Percentiles rank a stretch among this genome's conserved stretches.
These are phyloP conservation scores for Leccinum disarticulatum DNA, from an alignment of 768 basidiomycete species.

Conservation along the genomic window DNA sequence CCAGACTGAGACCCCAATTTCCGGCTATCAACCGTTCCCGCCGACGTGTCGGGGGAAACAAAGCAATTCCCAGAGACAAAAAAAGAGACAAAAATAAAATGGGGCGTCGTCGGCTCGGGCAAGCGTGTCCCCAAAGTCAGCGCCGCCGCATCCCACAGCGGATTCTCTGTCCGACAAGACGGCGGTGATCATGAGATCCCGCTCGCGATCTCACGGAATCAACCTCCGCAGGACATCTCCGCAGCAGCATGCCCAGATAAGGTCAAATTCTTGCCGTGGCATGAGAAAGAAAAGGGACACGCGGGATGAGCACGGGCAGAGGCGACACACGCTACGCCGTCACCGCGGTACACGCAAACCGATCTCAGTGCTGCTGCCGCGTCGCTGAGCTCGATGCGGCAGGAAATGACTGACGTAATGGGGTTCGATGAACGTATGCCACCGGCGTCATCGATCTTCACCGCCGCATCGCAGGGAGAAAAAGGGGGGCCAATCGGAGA, in stretches of 20 bases:
- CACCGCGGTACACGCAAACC: conserved; percentile 19
- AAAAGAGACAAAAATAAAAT: background rate
- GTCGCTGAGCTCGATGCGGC: background rate
- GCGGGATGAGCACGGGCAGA: background rate
- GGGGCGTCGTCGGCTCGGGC: background rate
- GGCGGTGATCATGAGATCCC: conserved; percentile 14
- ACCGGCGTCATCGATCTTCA: conserved; percentile 30
- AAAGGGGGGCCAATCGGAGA: conserved; percentile 14
- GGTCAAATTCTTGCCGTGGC: background rate
- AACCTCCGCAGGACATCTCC: conserved; percentile 9
- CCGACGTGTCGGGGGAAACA: background rate
- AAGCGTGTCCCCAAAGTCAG: background rate
- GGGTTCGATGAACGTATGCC: conserved; percentile 19
- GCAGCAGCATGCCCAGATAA: conserved; percentile 11
- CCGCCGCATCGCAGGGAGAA: conserved; percentile 14
- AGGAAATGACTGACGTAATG: conserved; percentile 22
- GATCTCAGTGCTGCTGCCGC: background rate
- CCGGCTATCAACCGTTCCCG: conserved; percentile 13
- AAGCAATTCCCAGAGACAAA: background rate
- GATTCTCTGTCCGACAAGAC: conserved; percentile 1
- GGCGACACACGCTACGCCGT: background rate
- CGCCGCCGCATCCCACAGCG: conserved; percentile 1
- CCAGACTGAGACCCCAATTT: conserved; percentile 14
- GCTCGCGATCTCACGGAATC: conserved; percentile 13
- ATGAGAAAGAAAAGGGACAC: conserved; percentile 5